A percentile compares a stretch with the other conserved stretches of the same genome.
Evolutionary conservation across 768 basidiomycete species (phyloP).

Genomic region (Amanita polypyramis): DNA sequence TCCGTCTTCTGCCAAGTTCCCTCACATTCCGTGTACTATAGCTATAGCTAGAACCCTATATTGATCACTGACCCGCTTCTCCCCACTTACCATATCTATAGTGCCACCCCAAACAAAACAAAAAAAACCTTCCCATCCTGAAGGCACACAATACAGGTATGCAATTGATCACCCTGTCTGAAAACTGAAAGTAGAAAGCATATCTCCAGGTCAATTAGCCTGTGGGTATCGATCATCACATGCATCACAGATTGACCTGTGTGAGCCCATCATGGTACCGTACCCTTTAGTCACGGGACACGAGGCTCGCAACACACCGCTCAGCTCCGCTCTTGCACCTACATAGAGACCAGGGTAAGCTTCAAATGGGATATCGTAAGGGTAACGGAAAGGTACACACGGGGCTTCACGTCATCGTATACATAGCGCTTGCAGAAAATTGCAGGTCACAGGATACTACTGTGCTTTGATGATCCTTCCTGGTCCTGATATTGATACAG

Average conservation of each 20-base stretch:
- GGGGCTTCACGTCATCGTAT: not conserved
- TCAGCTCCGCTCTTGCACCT: not conserved
- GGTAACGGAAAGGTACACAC: not conserved
- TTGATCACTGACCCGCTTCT: not conserved
- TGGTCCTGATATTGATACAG: no score
- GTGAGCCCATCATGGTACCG: no score
- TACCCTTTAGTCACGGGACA: not conserved
- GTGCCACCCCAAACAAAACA: not conserved
- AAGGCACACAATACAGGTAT: not conserved
- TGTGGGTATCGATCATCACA: not conserved
- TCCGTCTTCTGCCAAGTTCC: no score
- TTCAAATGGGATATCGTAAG: not conserved
- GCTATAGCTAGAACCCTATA: not conserved
- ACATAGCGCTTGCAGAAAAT: not conserved
- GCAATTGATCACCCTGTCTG: not conserved
- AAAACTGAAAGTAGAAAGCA: not conserved
- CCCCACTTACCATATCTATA: not conserved
- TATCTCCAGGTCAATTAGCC: conserved; percentile 2
- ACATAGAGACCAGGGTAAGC: conserved; percentile 1
- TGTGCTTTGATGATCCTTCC: no score
- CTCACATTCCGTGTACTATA: no score
- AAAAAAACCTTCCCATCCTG: not conserved
- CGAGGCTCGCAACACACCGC: conserved; percentile 3
- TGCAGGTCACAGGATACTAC: no score
- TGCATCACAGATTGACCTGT: no score